Evolutionary conservation across 768 basidiomycete genomes (phyloP).

Genomic region (Hysterangium stoloniferum): DNA sequence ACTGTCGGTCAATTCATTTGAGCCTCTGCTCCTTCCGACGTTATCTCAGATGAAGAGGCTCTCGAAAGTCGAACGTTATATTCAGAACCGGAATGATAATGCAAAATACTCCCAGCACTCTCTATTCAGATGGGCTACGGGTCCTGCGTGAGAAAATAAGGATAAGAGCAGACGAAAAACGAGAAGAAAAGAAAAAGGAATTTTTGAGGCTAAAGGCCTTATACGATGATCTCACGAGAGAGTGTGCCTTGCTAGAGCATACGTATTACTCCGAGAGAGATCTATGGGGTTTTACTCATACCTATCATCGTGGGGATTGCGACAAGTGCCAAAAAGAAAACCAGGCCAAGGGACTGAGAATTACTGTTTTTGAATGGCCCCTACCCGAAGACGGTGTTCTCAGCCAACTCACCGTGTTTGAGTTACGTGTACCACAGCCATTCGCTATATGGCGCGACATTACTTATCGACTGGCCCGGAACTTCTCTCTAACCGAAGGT

Average conservation of each 20-base stretch:
- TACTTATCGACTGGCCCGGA: constrained; percentile 27
- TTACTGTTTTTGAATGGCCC: constrained; percentile 40
- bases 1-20: constrained; percentile 30
- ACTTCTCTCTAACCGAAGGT: background rate
- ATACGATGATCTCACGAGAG: constrained; percentile 15
- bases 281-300: background rate
- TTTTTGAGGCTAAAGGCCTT: constrained; percentile 18
- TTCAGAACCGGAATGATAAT: constrained; percentile 22
- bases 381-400: constrained; percentile 23
- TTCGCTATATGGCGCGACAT: constrained; percentile 38
- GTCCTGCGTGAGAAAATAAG: constrained; percentile 24
- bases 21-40: constrained; percentile 34
- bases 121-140: constrained; percentile 25
- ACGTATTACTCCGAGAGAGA: constrained; percentile 1
- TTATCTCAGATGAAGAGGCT: constrained; percentile 23
- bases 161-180: constrained; percentile 16
- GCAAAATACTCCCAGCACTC: constrained; percentile 19
- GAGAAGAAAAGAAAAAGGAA: constrained; percentile 21
- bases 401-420: constrained; percentile 32
- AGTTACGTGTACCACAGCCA: constrained; percentile 30
- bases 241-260: constrained; percentile 13
- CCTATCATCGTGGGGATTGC: constrained; percentile 14
- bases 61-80: constrained; percentile 22
- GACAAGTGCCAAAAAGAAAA: constrained; percentile 22
- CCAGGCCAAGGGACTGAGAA: constrained; percentile 18